These are phyloP conservation scores for Ceratocystis cacaofunesta DNA, from an alignment of 2,329 filamentous ascomycete genomes.

Conservation along the genomic window DNA sequence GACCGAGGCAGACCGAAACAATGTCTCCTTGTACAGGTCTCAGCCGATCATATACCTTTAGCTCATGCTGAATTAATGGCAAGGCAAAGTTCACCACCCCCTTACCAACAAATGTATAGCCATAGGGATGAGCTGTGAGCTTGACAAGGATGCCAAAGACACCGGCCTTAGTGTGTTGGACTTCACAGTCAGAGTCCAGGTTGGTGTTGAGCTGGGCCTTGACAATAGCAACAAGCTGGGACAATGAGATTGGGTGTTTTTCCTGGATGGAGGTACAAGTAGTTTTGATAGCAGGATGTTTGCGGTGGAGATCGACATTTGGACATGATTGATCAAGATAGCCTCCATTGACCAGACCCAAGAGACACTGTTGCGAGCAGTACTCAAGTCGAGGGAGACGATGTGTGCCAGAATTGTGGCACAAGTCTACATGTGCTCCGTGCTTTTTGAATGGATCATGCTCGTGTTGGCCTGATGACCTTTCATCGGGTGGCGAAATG, in stretches of 20 bases:
- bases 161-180: neutral
- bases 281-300: neutral
- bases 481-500: neutral
- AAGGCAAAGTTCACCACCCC: neutral
- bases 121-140: neutral
- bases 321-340: neutral
- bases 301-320: neutral
- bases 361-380: neutral
- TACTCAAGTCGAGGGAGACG: neutral
- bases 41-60: neutral
- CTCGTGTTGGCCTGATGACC: neutral
- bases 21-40: neutral
- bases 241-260: neutral
- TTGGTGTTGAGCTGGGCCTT: neutral
- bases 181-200: neutral
- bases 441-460: neutral
- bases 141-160: neutral
- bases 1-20: neutral
- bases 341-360: neutral
- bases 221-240: neutral
- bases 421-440: no score
- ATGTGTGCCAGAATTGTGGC: neutral
- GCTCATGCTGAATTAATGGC: neutral
- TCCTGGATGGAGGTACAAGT: no score
- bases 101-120: constrained; percentile 6